Conservation (phyloP, 2,329 filamentous ascomycete species). For the Ophiostoma novo-ulmi region DNA sequence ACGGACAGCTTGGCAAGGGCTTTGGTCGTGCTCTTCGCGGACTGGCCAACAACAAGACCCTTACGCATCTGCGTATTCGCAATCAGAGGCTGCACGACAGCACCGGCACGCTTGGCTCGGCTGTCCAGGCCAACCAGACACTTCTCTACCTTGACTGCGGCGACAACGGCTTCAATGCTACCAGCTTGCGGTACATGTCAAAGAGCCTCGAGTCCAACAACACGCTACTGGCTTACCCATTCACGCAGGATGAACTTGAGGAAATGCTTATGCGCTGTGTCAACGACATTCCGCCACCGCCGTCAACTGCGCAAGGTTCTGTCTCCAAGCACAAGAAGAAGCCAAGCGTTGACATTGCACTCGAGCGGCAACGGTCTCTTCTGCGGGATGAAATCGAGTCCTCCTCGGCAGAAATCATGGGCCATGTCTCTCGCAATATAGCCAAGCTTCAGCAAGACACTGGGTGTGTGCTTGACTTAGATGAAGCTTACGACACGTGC, state of each 20-base stretch:
- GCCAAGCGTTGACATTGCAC: constrained; percentile 24
- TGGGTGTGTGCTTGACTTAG: constrained; percentile 30
- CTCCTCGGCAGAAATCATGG: constrained; percentile 28
- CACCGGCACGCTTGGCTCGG: constrained; percentile 48
- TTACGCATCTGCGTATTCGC: constrained; percentile 48
- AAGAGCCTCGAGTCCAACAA: constrained; percentile 41
- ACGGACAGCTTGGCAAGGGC: constrained; percentile 50
- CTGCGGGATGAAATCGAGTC: constrained; percentile 22
- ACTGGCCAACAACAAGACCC: constrained; percentile 32
- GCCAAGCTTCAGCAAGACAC: constrained; percentile 29
- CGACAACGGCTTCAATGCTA: constrained; percentile 51
- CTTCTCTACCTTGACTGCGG: constrained; percentile 52
- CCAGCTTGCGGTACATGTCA: constrained; percentile 45
- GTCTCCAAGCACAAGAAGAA: constrained; percentile 24
- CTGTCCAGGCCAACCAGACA: constrained; percentile 45
- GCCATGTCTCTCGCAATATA: constrained; percentile 31
- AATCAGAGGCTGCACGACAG: constrained; percentile 53
- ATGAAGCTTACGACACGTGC: constrained; percentile 29
- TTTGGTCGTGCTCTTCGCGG: constrained; percentile 45
- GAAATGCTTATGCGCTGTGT: constrained; percentile 29
- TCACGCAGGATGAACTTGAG: constrained; percentile 31
- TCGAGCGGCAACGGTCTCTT: constrained; percentile 28
- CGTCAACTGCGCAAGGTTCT: constrained; percentile 16
- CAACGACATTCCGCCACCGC: constrained; percentile 27
- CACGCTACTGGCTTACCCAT: constrained; percentile 43